Percentiles rank a stretch among this genome's conserved stretches.
Conservation (phyloP, 345 rosid species). For the Eucalyptus albens region DNA sequence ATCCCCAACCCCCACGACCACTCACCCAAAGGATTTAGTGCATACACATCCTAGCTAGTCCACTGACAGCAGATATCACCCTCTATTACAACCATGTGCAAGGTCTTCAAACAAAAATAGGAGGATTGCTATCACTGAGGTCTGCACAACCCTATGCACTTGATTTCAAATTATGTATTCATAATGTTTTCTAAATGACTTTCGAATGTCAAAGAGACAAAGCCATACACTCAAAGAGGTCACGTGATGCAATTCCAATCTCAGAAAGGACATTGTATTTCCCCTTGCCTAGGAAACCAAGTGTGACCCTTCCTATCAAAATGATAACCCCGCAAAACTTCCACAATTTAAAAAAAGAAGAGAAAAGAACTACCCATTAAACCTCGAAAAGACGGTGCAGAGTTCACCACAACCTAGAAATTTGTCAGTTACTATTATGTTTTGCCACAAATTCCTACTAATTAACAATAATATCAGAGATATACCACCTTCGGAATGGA, state of each 20-base stretch:
- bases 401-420: neutral
- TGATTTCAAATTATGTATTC: neutral
- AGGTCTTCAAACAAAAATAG: neutral
- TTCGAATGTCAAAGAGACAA: neutral
- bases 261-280: neutral
- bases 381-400: neutral
- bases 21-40: neutral
- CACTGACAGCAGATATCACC: neutral
- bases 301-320: neutral
- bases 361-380: neutral
- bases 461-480: neutral
- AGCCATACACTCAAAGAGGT: neutral
- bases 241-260: neutral
- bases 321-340: neutral
- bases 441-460: neutral
- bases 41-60: neutral
- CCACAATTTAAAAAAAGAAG: neutral
- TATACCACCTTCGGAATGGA: neutral
- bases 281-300: neutral
- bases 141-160: neutral
- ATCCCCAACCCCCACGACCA: neutral
- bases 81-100: neutral
- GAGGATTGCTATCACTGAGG: neutral
- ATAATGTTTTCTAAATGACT: neutral
- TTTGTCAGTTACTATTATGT: neutral